Evolutionary conservation across 148 eudicot species (phyloP).

Genomic region (Persicaria tinctoria): DNA sequence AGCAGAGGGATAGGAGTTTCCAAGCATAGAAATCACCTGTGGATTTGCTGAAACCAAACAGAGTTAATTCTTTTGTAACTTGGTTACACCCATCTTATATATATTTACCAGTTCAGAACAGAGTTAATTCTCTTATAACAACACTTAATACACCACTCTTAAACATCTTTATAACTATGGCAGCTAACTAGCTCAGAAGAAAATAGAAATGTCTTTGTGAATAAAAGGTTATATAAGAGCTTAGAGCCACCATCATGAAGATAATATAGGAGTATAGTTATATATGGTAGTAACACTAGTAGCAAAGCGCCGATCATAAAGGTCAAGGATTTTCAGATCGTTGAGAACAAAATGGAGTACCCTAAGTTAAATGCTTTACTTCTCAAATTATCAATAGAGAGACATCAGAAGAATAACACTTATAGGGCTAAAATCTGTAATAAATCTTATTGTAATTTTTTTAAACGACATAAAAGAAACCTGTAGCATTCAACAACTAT

Average conservation of each 20-base stretch:
- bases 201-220: background rate
- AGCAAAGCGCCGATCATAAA: background rate
- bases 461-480: too few species aligned
- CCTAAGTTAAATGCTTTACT: background rate
- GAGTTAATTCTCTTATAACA: background rate
- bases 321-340: background rate
- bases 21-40: slow-evolving; percentile 82
- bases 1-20: slow-evolving; percentile 69
- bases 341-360: background rate
- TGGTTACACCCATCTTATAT: too few species aligned
- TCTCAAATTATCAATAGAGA: background rate
- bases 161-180: background rate
- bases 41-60: slow-evolving; percentile 69
- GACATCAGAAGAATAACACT: background rate
- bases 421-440: background rate
- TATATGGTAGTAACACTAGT: background rate
- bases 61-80: background rate
- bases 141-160: background rate
- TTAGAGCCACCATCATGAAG: background rate
- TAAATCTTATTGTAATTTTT: background rate
- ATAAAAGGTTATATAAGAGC: background rate
- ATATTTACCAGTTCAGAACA: background rate
- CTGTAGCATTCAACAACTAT: too few species aligned
- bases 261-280: background rate
- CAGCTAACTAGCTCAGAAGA: background rate